Evolutionary conservation across 352 stramenopile genomes (phyloP).

Genomic region (Phytopythium montanum): DNA sequence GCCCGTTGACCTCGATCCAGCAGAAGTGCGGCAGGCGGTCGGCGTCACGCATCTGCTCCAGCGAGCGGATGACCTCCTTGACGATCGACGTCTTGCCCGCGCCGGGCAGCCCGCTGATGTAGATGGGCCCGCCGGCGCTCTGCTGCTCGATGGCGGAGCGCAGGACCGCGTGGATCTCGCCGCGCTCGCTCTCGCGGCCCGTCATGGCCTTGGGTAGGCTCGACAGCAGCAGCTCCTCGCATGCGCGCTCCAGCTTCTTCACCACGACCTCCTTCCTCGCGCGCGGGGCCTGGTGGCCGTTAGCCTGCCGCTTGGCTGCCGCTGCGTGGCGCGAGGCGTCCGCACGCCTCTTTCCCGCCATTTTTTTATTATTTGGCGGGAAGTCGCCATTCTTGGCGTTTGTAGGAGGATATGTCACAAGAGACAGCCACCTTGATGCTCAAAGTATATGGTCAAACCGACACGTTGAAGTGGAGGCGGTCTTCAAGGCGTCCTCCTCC

Average conservation of each 20-base stretch:
- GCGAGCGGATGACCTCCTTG: conserved; percentile 54
- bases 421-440: no score
- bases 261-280: conserved; percentile 10
- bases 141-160: conserved; percentile 47
- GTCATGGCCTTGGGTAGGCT: conserved; percentile 50
- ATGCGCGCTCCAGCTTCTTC: conserved; percentile 45
- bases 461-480: conserved; percentile 1
- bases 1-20: conserved; percentile 67
- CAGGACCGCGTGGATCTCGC: conserved; percentile 52
- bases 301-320: background rate
- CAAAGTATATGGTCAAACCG: no score
- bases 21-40: conserved; percentile 38
- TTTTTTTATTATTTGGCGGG: no score
- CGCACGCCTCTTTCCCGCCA: conserved; percentile 3
- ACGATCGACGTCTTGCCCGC: conserved; percentile 72
- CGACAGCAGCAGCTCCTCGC: conserved; percentile 58
- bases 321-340: background rate
- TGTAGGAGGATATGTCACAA: no score
- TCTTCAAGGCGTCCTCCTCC: no score
- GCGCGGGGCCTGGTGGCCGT: background rate
- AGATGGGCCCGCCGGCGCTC: conserved; percentile 49
- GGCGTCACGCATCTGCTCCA: conserved; percentile 33
- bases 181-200: conserved; percentile 55
- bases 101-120: conserved; percentile 68
- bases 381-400: no score